Conservation (phyloP, 805 yeast genomes). For the Ogataea naganishii region DNA sequence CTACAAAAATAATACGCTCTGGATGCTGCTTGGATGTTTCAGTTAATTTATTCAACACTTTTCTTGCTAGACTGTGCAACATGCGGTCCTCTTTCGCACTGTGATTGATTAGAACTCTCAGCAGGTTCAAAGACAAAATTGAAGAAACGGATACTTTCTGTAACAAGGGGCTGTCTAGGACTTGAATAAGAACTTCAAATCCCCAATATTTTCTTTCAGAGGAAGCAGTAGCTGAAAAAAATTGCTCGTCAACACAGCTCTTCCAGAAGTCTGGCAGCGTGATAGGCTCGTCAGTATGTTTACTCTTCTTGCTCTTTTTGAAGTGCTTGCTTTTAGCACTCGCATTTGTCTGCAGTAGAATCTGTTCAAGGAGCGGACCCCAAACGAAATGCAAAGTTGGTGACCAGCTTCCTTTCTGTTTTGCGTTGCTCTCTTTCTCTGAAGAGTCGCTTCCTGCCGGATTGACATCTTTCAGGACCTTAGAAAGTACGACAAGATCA, state of each 20-base stretch:
- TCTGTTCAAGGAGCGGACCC: conserved; percentile 44
- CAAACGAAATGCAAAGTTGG: conserved; percentile 74
- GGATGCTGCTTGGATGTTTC: conserved; percentile 28
- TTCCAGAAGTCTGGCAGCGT: conserved; percentile 68
- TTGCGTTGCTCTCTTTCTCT: conserved; percentile 22
- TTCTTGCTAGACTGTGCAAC: conserved; percentile 58
- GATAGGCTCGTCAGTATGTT: conserved; percentile 15
- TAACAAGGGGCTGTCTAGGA: conserved; percentile 24
- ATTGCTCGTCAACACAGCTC: conserved; percentile 67
- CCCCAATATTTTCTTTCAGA: conserved; percentile 86
- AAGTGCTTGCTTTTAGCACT: too few relatives aligned
- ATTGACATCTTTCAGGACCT: conserved; percentile 54
- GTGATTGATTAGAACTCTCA: conserved; percentile 72
- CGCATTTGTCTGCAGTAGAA: conserved; percentile 19
- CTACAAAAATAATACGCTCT: conserved; percentile 18
- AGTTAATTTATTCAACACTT: conserved; percentile 35
- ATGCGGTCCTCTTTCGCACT: conserved; percentile 55
- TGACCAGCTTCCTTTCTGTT: conserved; percentile 63
- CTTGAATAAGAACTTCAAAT: conserved; percentile 55
- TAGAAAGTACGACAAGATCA: conserved; percentile 52
- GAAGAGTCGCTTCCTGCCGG: neutral
- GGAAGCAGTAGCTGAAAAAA: conserved; percentile 70
- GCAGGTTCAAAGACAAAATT: conserved; percentile 54
- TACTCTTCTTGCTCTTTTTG: conserved; percentile 8
- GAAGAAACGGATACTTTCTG: conserved; percentile 8